These are phyloP conservation scores for Periconia sp. DNA, from an alignment of 2,329 filamentous ascomycete species.

Conservation along the genomic window DNA sequence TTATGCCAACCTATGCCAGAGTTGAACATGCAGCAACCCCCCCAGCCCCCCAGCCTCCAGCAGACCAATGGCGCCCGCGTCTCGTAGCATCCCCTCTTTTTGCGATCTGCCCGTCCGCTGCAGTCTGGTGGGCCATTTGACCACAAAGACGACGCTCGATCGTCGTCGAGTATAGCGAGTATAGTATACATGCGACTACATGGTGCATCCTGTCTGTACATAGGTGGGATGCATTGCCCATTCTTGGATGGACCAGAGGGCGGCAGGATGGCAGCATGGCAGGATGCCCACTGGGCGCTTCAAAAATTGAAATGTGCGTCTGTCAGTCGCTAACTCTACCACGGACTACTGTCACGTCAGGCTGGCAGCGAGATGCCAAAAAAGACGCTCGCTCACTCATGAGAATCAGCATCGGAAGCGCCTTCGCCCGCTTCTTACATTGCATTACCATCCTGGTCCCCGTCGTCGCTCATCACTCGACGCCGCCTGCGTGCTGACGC, in stretches of 20 bases:
- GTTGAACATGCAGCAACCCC: constrained; percentile 12
- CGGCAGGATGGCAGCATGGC: no score
- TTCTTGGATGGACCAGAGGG: no score
- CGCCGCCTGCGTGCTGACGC: neutral
- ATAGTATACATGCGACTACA: no score
- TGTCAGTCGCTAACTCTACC: neutral
- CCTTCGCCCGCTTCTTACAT: neutral
- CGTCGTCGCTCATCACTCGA: no score
- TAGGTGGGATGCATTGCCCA: no score
- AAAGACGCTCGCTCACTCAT: no score
- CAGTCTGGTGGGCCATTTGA: neutral
- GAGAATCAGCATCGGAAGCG: neutral
- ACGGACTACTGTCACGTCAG: neutral
- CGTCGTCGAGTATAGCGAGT: no score
- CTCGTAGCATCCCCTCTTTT: constrained; percentile 9
- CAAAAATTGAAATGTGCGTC: neutral
- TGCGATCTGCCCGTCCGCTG: constrained; percentile 4
- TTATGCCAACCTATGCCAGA: no score
- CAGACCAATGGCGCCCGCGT: neutral
- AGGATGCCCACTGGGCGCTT: constrained; percentile 10
- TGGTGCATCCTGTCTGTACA: no score
- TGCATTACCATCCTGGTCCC: neutral
- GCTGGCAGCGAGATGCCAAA: neutral
- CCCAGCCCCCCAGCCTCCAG: constrained; percentile 7
- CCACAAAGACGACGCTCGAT: no score